A percentile compares a stretch with the other conserved stretches of the same genome.
Evolutionary conservation across 1,284 basidiomycete species (phyloP).

Genomic region (Cerrena zonata): DNA sequence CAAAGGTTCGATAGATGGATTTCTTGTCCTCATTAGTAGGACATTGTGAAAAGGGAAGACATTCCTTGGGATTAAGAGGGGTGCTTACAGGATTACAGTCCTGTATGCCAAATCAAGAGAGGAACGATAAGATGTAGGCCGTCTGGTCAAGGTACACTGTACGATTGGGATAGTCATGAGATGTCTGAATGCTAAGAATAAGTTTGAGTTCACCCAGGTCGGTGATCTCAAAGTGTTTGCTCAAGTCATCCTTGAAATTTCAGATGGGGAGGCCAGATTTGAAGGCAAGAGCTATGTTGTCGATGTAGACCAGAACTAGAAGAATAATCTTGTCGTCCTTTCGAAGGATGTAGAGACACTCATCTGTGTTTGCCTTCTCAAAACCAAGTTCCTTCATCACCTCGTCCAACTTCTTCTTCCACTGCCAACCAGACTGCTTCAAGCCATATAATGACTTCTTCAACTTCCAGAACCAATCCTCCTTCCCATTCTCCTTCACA

Average conservation of each 20-base stretch:
- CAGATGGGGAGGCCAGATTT: slow-evolving; percentile 13
- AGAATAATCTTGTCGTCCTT: background rate
- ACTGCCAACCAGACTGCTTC: slow-evolving; percentile 24
- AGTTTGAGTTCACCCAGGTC: no score
- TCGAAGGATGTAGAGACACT: slow-evolving; percentile 25
- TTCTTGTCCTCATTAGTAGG: background rate
- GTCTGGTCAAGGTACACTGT: background rate
- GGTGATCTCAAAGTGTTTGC: slow-evolving; percentile 24
- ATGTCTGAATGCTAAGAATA: no score
- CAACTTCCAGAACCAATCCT: slow-evolving; percentile 9
- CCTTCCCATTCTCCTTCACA: slow-evolving; percentile 17
- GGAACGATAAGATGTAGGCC: background rate
- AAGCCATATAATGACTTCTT: slow-evolving; percentile 24
- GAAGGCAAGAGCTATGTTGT: slow-evolving; percentile 15
- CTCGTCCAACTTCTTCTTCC: slow-evolving; percentile 20
- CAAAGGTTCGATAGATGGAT: background rate
- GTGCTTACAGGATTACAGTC: slow-evolving; percentile 9
- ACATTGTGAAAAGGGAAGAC: background rate
- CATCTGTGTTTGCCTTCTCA: slow-evolving; percentile 21
- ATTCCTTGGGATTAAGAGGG: slow-evolving; percentile 2
- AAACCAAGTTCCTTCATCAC: slow-evolving; percentile 20
- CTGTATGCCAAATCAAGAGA: background rate
- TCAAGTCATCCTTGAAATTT: slow-evolving; percentile 21
- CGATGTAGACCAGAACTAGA: background rate
- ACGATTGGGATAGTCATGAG: no score